Percentiles rank a stretch among this genome's conserved stretches.
Conservation (phyloP, 345 rosid genomes). For the Eucalyptus victrix region DNA sequence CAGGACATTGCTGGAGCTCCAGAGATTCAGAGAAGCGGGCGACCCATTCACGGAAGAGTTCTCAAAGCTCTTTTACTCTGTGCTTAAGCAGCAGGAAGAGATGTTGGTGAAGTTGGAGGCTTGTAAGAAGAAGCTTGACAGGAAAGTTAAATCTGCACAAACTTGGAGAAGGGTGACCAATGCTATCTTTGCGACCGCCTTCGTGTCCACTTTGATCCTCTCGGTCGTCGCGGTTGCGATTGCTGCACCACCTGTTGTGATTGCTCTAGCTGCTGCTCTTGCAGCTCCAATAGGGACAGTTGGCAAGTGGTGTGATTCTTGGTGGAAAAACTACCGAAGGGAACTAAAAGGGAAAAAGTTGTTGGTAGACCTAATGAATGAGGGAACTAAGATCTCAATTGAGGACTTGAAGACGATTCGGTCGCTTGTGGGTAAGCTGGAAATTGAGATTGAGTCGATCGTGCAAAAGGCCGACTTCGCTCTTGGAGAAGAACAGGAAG, state of each 20-base stretch:
- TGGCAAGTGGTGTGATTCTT: slow-evolving; percentile 69
- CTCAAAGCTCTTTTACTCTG: slow-evolving; percentile 25
- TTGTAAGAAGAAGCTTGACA: slow-evolving; percentile 37
- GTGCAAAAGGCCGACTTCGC: slow-evolving; percentile 44
- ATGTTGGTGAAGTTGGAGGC: slow-evolving; percentile 32
- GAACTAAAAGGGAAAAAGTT: slow-evolving; percentile 36
- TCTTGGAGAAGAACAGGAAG: slow-evolving; percentile 29
- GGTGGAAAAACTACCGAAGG: slow-evolving; percentile 51
- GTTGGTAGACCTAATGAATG: slow-evolving; percentile 19
- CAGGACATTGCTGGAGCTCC: slow-evolving; percentile 57
- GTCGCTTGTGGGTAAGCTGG: slow-evolving; percentile 34
- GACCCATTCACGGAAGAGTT: slow-evolving; percentile 68
- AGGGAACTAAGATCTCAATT: slow-evolving; percentile 30
- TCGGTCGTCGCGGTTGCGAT: slow-evolving; percentile 86
- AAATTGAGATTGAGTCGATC: slow-evolving; percentile 44
- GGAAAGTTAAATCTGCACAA: slow-evolving; percentile 36
- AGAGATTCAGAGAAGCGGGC: slow-evolving; percentile 50
- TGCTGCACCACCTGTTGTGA: slow-evolving; percentile 60
- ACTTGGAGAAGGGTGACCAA: slow-evolving; percentile 72
- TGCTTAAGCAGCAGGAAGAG: slow-evolving; percentile 30
- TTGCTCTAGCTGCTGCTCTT: slow-evolving; percentile 57
- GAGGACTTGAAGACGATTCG: slow-evolving; percentile 52
- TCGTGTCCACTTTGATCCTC: slow-evolving; percentile 60
- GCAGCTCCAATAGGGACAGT: slow-evolving; percentile 55
- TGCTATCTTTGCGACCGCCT: slow-evolving; percentile 55